Evolutionary conservation across 805 yeast genomes (phyloP).

Genomic region (Pichia manshurica): DNA sequence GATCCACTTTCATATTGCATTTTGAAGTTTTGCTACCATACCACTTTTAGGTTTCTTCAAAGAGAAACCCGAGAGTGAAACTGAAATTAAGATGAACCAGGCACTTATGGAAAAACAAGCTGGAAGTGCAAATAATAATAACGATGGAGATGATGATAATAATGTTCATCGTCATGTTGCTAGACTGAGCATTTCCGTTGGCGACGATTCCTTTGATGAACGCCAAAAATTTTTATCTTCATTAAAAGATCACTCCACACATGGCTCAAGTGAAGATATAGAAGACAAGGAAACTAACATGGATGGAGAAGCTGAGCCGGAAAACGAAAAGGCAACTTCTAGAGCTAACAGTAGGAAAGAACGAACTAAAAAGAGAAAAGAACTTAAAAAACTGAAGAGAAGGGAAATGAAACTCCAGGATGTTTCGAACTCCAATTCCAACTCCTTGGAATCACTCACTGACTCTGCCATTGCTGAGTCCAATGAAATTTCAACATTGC

Average conservation of each 20-base stretch:
- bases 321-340: not conserved
- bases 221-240: conserved; percentile 16
- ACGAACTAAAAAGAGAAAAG: not conserved
- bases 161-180: conserved; percentile 24
- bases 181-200: conserved; percentile 26
- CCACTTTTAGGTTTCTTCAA: no score
- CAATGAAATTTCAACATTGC: not conserved
- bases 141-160: conserved; percentile 11
- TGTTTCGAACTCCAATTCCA: not conserved
- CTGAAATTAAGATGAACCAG: not conserved
- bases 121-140: no score
- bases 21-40: no score
- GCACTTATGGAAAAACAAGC: not conserved
- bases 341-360: not conserved
- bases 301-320: not conserved
- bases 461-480: conserved; percentile 7
- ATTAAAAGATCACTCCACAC: conserved; percentile 1
- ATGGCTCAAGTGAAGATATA: not conserved
- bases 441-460: not conserved
- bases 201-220: conserved; percentile 14
- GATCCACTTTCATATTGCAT: no score
- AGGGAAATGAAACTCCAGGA: not conserved
- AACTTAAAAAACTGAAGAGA: conserved; percentile 22
- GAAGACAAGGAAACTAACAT: not conserved
- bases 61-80: no score